These are phyloP conservation scores for Eucalyptus polybractea DNA, from an alignment of 345 rosid genomes.

Conservation along the genomic window DNA sequence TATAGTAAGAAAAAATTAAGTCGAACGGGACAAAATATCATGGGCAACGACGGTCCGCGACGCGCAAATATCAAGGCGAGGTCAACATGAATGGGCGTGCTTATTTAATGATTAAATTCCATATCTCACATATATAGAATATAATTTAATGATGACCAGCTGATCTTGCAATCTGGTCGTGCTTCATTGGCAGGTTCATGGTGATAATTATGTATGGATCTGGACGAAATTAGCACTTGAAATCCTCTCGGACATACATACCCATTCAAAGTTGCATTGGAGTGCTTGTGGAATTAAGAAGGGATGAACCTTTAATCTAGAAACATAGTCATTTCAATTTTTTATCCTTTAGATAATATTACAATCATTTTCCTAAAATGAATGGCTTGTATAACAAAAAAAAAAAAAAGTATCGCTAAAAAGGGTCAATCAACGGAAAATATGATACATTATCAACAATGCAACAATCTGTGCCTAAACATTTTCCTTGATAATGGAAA, in stretches of 20 bases:
- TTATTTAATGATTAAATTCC: not conserved
- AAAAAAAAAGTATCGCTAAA: not conserved
- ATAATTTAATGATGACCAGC: not conserved
- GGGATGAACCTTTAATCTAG: not conserved
- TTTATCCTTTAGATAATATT: not conserved
- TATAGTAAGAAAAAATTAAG: not conserved
- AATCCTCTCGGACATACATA: not conserved
- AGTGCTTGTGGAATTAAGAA: not conserved
- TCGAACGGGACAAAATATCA: not conserved
- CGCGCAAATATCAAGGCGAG: no score
- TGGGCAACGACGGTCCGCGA: no score
- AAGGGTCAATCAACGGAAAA: not conserved
- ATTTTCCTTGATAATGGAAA: not conserved
- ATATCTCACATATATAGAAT: not conserved
- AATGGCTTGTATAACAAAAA: not conserved
- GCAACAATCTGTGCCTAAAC: not conserved
- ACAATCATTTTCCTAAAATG: not conserved
- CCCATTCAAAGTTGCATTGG: not conserved
- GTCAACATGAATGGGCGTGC: not conserved
- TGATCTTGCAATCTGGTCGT: not conserved
- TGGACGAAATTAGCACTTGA: not conserved
- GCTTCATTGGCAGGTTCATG: not conserved
- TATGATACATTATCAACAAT: not conserved
- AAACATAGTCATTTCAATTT: not conserved
- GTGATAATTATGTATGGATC: not conserved